Percentiles rank a stretch among this genome's conserved stretches.
Conservation (phyloP, 495 filamentous ascomycete genomes). For the Aspergillus ostianus region DNA sequence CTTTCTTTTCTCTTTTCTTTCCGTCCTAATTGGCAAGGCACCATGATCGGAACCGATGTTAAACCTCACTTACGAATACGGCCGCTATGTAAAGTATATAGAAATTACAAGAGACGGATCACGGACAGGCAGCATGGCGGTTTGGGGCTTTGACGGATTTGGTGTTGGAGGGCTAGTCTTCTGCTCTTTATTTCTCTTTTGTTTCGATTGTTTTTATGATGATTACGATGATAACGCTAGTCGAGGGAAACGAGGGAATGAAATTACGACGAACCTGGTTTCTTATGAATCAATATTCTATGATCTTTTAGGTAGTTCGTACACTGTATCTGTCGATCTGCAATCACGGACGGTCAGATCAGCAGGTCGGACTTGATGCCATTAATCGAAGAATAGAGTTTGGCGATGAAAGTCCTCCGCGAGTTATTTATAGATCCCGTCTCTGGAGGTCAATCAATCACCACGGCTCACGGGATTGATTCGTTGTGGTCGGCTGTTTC, state of each 20-base stretch:
- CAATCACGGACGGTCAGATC: no score
- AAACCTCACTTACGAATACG: conserved; percentile 6
- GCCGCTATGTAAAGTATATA: conserved; percentile 25
- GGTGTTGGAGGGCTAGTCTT: conserved; percentile 6
- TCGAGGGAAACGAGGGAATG: neutral
- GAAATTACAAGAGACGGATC: conserved; percentile 3
- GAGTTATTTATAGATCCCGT: neutral
- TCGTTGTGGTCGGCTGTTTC: neutral
- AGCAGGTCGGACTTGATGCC: no score
- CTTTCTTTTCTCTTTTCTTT: conserved; percentile 13
- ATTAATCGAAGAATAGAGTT: no score
- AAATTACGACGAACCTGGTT: neutral
- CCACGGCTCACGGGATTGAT: neutral
- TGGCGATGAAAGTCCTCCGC: neutral
- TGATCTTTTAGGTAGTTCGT: no score
- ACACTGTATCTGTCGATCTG: no score
- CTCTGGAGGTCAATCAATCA: neutral
- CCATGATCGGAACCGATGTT: neutral
- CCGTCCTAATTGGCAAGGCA: neutral
- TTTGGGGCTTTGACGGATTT: conserved; percentile 5
- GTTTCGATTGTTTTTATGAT: conserved; percentile 4
- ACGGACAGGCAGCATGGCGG: conserved; percentile 10
- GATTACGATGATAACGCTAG: neutral
- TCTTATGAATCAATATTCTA: neutral
- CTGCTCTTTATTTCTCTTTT: neutral